Base-by-base conservation (phyloP, 1,284 basidiomycete species). In the Sparassis latifolia region DNA sequence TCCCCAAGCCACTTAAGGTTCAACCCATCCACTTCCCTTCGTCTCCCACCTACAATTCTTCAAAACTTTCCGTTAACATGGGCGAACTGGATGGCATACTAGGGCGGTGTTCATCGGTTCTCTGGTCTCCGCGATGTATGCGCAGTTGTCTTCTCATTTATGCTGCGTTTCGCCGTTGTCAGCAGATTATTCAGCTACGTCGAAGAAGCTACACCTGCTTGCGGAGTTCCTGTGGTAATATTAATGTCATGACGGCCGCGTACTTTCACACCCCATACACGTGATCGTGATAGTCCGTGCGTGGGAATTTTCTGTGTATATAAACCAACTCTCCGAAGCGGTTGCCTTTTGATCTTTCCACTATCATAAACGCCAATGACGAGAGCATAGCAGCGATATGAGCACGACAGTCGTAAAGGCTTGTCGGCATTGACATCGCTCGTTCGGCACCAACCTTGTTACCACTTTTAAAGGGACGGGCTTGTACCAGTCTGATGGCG, bases 361-460 rank as follows among this genome's bases (percentile, higher is more conserved):
- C 73, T 72, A 74, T 73, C 71, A 73, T 69, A 69, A 72, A 65
- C 71, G 72, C 69, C 67, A 48, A 69, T 72, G 72, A 74, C 62
- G 72, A 74, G 66, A 68, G 57, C 52, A 56, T 50, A 46, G 73
- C 73, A 75, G 65, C 66, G 73, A 69, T 66, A 69, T 72, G 73
- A 75, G 72, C 67, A 65, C 64, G 67, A 69, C 65, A 62, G 60
- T 62, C 65, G 56, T 56, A 56, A 20, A 57, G 68, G 59, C 60
- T 58, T 51, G 72, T 66, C 66, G 65, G 68, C 69, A 66, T 66
- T 75, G 73, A 74, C 69, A 71, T 73, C 71, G 73, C 69, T 70
- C 72, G 72, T 75, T 73, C 72, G 73, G 73, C 73, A 72, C 68
- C 58, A 63, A 70, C 72, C 72, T 74, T 74, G 72, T 74, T 73